A percentile compares a stretch with the other conserved stretches of the same genome.
These are phyloP conservation scores for Alternaria ethzedia DNA, from an alignment of 2,329 filamentous ascomycete genomes.

Conservation along the genomic window DNA sequence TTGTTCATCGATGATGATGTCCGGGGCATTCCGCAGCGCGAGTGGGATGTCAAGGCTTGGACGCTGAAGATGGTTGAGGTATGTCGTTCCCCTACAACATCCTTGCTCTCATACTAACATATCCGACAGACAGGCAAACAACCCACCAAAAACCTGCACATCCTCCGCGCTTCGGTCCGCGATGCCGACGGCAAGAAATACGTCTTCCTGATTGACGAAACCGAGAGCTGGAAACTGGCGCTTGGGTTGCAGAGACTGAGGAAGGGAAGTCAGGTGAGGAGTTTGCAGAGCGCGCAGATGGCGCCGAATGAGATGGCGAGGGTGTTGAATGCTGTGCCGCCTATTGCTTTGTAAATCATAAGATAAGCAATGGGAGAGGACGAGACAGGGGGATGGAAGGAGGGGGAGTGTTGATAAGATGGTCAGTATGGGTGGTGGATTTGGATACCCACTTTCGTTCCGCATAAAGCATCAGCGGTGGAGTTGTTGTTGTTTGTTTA, in stretches of 20 bases:
- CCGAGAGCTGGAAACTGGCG: constrained; percentile 68
- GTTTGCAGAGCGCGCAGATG: constrained; percentile 61
- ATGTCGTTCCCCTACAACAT: no score
- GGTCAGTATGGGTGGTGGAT: background rate
- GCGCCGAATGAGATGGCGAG: constrained; percentile 53
- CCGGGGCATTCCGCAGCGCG: constrained; percentile 86
- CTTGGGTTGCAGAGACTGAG: constrained; percentile 63
- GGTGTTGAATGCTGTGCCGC: constrained; percentile 44
- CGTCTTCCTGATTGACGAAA: constrained; percentile 65
- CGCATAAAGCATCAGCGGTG: background rate
- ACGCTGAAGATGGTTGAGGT: constrained; percentile 87
- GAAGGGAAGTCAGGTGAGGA: constrained; percentile 62
- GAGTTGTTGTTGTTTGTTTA: background rate
- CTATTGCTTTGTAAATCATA: constrained; percentile 13
- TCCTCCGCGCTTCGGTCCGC: constrained; percentile 64
- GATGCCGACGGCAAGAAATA: constrained; percentile 68
- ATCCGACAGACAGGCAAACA: constrained; percentile 51
- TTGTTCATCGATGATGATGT: constrained; percentile 98
- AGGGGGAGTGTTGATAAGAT: background rate
- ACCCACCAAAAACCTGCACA: constrained; percentile 54
- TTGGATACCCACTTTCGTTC: background rate
- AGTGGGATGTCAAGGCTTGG: constrained; percentile 99
- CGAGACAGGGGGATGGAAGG: no score
- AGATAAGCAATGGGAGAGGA: no score
- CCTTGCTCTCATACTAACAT: no score